phyloP scores from a whole-genome alignment of 2,329 filamentous ascomycete species.

The Hypoxylon sp. region DNA sequence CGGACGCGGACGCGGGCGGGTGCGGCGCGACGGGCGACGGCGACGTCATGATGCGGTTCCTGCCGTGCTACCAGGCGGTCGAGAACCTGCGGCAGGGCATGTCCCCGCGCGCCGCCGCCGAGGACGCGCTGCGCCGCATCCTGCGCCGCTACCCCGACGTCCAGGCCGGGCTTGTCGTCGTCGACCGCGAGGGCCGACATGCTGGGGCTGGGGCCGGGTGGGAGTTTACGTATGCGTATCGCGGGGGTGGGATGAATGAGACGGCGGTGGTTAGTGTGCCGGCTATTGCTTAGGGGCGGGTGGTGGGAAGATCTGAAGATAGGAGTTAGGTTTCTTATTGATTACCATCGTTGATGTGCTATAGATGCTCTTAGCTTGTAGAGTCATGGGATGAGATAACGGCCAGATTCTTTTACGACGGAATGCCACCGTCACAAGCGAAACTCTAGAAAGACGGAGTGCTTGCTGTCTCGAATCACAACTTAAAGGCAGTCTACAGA shows the following conservation, averaged over 20 bases:
- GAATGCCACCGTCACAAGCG: background rate
- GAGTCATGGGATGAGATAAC: too few relatives aligned
- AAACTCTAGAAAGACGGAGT: too few relatives aligned
- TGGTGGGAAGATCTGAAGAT: too few relatives aligned
- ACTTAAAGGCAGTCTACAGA: too few relatives aligned
- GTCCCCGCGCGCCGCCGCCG: slow-evolving; percentile 56
- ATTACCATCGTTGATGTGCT: too few relatives aligned
- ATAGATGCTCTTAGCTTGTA: too few relatives aligned
- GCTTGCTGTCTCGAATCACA: too few relatives aligned
- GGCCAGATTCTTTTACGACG: too few relatives aligned
- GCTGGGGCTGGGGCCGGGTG: slow-evolving; percentile 61
- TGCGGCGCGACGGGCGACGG: slow-evolving; percentile 66
- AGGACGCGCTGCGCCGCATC: slow-evolving; percentile 60
- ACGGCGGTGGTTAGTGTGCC: slow-evolving; percentile 55
- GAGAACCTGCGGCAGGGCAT: slow-evolving; percentile 61
- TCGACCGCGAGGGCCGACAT: slow-evolving; percentile 57
- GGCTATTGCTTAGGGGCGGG: slow-evolving; percentile 36
- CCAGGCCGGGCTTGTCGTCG: slow-evolving; percentile 59
- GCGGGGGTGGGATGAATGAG: slow-evolving; percentile 56
- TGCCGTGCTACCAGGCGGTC: slow-evolving; percentile 65
- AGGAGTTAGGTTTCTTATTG: too few relatives aligned
- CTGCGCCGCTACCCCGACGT: slow-evolving; percentile 55
- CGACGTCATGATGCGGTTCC: slow-evolving; percentile 64
- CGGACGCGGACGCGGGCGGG: slow-evolving; percentile 60
- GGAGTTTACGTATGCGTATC: slow-evolving; percentile 62